phyloP scores from a whole-genome alignment of 2,329 filamentous ascomycete species.

The Ceratocystis harringtonii region DNA sequence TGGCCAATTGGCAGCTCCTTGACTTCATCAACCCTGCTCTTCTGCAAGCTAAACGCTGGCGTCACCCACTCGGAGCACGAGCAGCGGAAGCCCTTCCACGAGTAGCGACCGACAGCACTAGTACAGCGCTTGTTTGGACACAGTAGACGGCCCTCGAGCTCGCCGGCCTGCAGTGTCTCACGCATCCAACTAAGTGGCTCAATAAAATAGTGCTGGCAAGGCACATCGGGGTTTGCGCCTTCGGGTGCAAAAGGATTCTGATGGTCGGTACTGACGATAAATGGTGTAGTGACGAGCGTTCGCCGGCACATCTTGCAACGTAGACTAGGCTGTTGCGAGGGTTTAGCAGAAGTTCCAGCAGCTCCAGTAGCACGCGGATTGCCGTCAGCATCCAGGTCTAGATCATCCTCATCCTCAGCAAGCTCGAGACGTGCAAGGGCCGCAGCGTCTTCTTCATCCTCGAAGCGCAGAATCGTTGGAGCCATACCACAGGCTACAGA shows the following conservation, averaged over 20 bases:
- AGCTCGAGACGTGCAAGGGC: conserved; percentile 23
- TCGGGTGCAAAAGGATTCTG: conserved; percentile 22
- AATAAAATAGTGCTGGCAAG: conserved; percentile 76
- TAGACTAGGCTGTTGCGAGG: conserved; percentile 28
- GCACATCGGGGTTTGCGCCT: conserved; percentile 17
- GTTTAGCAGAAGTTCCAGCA: background rate
- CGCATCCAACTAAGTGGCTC: conserved; percentile 96
- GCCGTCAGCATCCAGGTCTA: conserved; percentile 16
- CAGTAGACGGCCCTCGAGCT: conserved; percentile 66
- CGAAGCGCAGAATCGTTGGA: conserved; percentile 70
- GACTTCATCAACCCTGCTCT: conserved; percentile 64
- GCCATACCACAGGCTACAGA: conserved; percentile 59
- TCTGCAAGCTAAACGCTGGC: conserved; percentile 75
- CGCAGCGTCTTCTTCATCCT: conserved; percentile 41
- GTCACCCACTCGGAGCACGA: conserved; percentile 83
- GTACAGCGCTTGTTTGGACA: conserved; percentile 70
- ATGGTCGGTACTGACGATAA: conserved; percentile 46
- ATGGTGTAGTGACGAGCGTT: conserved; percentile 40
- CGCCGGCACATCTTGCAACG: conserved; percentile 85
- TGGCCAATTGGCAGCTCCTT: conserved; percentile 21
- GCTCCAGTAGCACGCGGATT: conserved; percentile 6
- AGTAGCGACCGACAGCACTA: conserved; percentile 77
- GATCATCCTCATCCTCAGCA: conserved; percentile 19
- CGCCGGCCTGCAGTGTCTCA: conserved; percentile 60
- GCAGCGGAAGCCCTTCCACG: conserved; percentile 91